Percentiles rank a stretch among this genome's conserved stretches.
Conservation (phyloP, 805 yeast genomes). For the Barnettozyma wickerhamii region DNA sequence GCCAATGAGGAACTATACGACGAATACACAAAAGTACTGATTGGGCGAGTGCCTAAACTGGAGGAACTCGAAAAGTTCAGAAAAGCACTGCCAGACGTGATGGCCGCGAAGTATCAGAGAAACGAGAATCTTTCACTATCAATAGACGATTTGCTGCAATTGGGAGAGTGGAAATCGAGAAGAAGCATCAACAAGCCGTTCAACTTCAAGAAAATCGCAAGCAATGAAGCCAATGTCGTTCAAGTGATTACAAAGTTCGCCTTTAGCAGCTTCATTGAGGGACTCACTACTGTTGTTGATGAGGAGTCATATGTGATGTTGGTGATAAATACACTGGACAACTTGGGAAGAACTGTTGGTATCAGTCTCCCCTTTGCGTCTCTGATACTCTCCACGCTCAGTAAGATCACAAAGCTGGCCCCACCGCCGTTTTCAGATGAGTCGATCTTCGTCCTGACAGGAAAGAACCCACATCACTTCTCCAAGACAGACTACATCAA, state of each 20-base stretch:
- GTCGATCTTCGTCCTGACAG: slow-evolving; percentile 9
- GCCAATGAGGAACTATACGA: background rate
- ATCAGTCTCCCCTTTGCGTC: slow-evolving; percentile 28
- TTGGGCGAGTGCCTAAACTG: background rate
- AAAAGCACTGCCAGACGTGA: slow-evolving; percentile 5
- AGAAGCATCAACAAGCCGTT: slow-evolving; percentile 26
- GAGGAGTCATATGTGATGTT: slow-evolving; percentile 10
- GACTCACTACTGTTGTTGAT: background rate
- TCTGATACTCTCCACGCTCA: slow-evolving; percentile 17
- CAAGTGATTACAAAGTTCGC: slow-evolving; percentile 8
- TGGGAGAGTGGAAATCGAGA: slow-evolving; percentile 24
- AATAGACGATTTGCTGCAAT: slow-evolving; percentile 17
- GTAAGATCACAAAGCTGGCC: slow-evolving; percentile 11
- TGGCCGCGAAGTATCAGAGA: slow-evolving; percentile 8
- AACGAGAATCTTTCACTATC: slow-evolving; percentile 9
- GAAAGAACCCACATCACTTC: slow-evolving; percentile 6
- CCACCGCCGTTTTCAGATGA: slow-evolving; percentile 28
- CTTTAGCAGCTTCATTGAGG: slow-evolving; percentile 7
- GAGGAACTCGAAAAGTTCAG: slow-evolving; percentile 21
- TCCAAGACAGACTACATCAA: slow-evolving; percentile 1
- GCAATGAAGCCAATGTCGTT: slow-evolving; percentile 17
- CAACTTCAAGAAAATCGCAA: slow-evolving; percentile 16
- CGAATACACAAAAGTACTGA: background rate
- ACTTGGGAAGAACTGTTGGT: slow-evolving; percentile 16
- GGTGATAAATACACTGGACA: slow-evolving; percentile 10